Conservation (phyloP, 805 yeast species). For the Pichia scutulata region DNA sequence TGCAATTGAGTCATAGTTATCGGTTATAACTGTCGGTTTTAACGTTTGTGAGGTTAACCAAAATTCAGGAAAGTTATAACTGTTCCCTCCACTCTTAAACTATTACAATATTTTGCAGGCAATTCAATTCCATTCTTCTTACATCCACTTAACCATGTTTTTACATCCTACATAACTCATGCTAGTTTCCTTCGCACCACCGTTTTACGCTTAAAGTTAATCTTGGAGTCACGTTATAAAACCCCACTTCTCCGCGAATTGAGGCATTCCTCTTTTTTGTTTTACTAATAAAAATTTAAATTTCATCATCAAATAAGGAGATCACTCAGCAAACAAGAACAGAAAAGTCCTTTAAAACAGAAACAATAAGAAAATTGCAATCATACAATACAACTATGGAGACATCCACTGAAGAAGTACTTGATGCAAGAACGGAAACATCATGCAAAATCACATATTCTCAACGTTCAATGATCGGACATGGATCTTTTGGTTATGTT, state of each 20-base stretch:
- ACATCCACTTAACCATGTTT: too few relatives aligned
- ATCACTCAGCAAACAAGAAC: background rate
- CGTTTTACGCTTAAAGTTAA: too few relatives aligned
- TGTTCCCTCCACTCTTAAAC: too few relatives aligned
- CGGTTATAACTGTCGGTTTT: too few relatives aligned
- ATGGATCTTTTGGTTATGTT: conserved; percentile 99
- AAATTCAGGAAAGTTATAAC: too few relatives aligned
- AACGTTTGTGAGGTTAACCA: too few relatives aligned
- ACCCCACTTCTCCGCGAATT: background rate
- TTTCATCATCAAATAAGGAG: background rate
- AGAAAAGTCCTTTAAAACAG: background rate
- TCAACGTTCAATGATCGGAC: conserved; percentile 89
- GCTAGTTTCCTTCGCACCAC: too few relatives aligned
- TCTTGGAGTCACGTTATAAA: background rate
- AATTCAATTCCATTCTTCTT: too few relatives aligned
- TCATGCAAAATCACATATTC: conserved; percentile 60
- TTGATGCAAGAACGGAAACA: conserved; percentile 65
- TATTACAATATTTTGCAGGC: too few relatives aligned
- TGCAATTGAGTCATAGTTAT: too few relatives aligned
- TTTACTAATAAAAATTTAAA: too few relatives aligned
- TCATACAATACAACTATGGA: conserved; percentile 2
- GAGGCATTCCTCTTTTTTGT: background rate
- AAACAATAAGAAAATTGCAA: background rate
- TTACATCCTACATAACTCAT: too few relatives aligned
- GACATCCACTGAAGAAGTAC: conserved; percentile 53